Evolutionary conservation across 345 rosid genomes (phyloP), one percentile per base, ranked within the genome.

Genomic region (Bruguiera sexangula): DNA sequence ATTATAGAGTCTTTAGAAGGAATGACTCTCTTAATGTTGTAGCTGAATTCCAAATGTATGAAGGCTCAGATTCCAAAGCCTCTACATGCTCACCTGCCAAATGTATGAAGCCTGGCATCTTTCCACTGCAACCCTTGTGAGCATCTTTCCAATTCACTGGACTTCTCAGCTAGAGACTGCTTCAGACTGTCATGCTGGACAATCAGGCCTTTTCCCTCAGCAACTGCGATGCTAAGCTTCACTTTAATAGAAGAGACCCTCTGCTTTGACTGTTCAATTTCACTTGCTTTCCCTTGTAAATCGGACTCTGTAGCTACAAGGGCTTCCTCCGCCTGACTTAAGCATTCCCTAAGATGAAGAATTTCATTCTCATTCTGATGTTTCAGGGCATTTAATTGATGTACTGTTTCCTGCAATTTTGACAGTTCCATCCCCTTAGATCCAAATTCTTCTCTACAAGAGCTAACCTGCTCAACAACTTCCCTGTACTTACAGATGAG

Each of bases 31-130:
- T 86, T 69, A 94, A 75, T 63, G 96, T 89, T 70, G 93, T 87
- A 76, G 98, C 97, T 66, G 98, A 94, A 76, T 89, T 87, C 69
- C 97, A 97, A 81, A 91, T 94, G 82, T 91, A 94, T 31, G 98
- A 86, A 75, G 91, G 98, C 75, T 94, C 97, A 68, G 98, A 89
- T 77, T 94, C 98, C 77, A 91, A 73, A 79, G 97, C 93, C 78
- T 89, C 97, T 76, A 83, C 93, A 39, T 88, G 95, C 80, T 89
- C 98, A 69, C 96, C 95, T 37, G 95, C 95, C 86, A 64, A 85
- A 69, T 75, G 91, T 95, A 67, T 78, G 80, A 22, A 22, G 24
- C 24, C 24, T 22, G 24, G 24, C 24, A 22, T 22, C 24, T 22
- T 22, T 22, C 24, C 0, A 22, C 24, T 22, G 24, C 24, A 22